Evolutionary conservation across 352 stramenopile species (phyloP), one percentile per base, ranked within the genome.

Genomic region (Globisporangium recalcitrans): DNA sequence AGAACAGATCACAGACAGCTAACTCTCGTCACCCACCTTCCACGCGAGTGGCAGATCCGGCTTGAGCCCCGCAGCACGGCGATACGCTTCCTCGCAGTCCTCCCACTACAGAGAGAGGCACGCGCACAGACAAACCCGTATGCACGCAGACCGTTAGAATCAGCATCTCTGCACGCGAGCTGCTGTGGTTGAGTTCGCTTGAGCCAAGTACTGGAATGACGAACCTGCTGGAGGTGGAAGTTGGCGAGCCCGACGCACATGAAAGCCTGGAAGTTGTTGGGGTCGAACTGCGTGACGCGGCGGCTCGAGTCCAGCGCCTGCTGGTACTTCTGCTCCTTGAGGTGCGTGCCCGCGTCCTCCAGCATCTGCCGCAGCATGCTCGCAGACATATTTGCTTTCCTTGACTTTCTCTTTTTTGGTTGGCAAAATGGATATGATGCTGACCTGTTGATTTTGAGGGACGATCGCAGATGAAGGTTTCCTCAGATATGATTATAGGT

Each of bases 211-310:
- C n/a, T n/a, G n/a, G n/a, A n/a, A n/a, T n/a, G n/a, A 66, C 70
- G 32, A 7, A 92, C 85, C 62, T 89, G 65, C 46, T 91, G 58
- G 14, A 95, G 64, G 47, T 91, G 73, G 67, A 88, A 87, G 58
- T 71, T 87, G n/a, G 84, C 76, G 60, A 93, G 68, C 21, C 87
- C 87, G 46, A 93, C 74, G 51, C 80, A 91, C 72, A 95, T 82
- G 48, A 93, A 78, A 32, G 83, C 87, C 62, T 91, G 81, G 49
- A 93, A 94, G 68, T 88, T 94, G 71, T 73, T 86, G 24, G 79
- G 69, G 53, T 90, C 82, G 32, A 94, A 82, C 70, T 94, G 83
- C 52, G 82, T 74, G 47, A 93, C 85, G 54, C 80, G 78, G 1
- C 82, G 76, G n/a, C 71, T 79, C 0, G 75, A 58, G 24, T 90